Evolutionary conservation across 2,329 filamentous ascomycete genomes (phyloP), one percentile per base, ranked within the genome.

Genomic region (Clonostachys chloroleuca): DNA sequence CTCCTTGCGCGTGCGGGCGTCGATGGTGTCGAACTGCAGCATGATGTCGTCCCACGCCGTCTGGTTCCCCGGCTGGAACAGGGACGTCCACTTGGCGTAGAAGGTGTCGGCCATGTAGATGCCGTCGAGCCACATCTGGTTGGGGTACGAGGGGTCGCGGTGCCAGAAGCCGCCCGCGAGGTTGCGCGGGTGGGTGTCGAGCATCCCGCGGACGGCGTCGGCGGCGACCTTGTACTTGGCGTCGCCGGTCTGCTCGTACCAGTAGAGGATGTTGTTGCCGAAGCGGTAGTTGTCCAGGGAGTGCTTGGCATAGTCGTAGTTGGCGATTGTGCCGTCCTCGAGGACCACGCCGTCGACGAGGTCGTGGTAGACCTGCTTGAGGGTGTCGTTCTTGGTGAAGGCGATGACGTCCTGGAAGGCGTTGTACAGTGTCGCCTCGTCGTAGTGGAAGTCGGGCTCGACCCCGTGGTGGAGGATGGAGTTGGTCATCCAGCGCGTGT

Each of bases 71-170:
- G 42, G 46, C 12, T 70, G 61, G 42, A 65, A 70, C 6, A 61
- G 44, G 6, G 52, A 50, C 3, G 64, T 67, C 59, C 68, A 73
- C 42, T 54, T 59, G 5, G 67, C 65, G 35, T 69, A 71, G 48
- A 71, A 72, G 1, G 62, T 59, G 35, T 68, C 65, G 2, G 69
- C 69, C 72, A 75, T 75, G 50, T 66, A 76, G 8, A 74, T 72
- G 0, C 78, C 78, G 53, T 79, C 75, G 0, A 80, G 61, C 77
- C 77, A 80, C 77, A 80, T 79, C 55, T 80, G 72, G 47, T 77
- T 66, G 4, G 60, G 63, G 47, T 75, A 77, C 12, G 63, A 58
- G 44, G 71, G 59, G 12, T 64, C 58, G 4, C 57, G 49, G 51
- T 78, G 74, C 74, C 75, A 80, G 60, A 80, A 77, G 2, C 77